Percentiles rank a stretch among this genome's conserved stretches.
Conservation (phyloP, 2,329 filamentous ascomycete species). For the Fusarium kyushuense region DNA sequence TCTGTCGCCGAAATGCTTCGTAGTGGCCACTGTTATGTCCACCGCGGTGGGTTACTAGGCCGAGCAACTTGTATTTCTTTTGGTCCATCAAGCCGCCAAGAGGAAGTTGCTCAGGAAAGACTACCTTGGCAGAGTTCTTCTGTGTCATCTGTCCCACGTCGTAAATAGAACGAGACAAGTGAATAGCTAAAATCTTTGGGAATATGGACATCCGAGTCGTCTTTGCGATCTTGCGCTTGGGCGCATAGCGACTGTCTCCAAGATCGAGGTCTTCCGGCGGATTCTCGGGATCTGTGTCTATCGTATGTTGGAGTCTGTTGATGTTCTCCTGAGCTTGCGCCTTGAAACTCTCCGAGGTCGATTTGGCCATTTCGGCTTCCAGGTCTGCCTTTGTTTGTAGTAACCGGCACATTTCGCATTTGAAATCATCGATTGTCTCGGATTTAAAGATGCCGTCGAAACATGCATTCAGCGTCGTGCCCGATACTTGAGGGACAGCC, state of each 20-base stretch:
- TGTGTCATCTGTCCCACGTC: conserved; percentile 80
- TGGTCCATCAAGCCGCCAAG: conserved; percentile 83
- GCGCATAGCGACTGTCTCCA: conserved; percentile 79
- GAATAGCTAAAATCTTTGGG: conserved; percentile 90
- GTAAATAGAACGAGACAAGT: conserved; percentile 93
- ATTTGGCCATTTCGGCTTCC: conserved; percentile 67
- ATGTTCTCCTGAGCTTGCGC: conserved; percentile 69
- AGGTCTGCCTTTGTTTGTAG: conserved; percentile 78
- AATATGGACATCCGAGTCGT: conserved; percentile 89
- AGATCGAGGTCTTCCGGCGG: conserved; percentile 78
- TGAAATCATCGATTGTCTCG: conserved; percentile 96
- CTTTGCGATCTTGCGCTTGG: conserved; percentile 85
- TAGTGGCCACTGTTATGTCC: conserved; percentile 97
- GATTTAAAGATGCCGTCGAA: conserved; percentile 96
- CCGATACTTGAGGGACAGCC: conserved; percentile 85
- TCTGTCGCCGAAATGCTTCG: conserved; percentile 92
- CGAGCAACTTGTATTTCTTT: conserved; percentile 85
- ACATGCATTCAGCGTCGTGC: conserved; percentile 85
- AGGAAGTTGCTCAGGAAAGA: conserved; percentile 88
- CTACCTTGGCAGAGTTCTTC: conserved; percentile 94
- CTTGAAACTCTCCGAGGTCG: conserved; percentile 65
- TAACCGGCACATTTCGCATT: conserved; percentile 93
- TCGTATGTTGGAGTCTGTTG: conserved; percentile 72
- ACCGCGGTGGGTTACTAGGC: conserved; percentile 92
- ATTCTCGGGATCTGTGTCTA: conserved; percentile 85